Conservation (phyloP, 2,329 filamentous ascomycete species). For the Conoideocrella luteorostrata region DNA sequence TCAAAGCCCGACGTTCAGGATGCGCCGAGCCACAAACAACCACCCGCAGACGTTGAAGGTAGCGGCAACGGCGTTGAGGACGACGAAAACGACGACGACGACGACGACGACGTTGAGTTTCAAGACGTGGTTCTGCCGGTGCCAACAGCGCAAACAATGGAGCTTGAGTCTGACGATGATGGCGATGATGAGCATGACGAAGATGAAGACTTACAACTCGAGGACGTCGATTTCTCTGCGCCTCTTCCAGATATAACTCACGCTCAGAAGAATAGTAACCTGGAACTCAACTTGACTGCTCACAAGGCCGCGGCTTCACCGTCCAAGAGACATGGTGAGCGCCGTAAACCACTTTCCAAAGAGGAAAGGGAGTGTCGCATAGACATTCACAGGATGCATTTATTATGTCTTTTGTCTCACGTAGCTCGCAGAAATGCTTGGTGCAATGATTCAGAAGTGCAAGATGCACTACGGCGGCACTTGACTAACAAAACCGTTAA, state of each 20-base stretch:
- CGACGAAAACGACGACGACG: conserved; percentile 19
- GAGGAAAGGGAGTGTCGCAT: conserved; percentile 53
- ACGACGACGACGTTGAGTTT: conserved; percentile 41
- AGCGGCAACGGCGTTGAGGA: conserved; percentile 15
- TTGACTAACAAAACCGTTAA: conserved; percentile 59
- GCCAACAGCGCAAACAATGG: conserved; percentile 45
- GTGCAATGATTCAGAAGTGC: conserved; percentile 73
- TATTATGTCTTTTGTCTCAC: conserved; percentile 78
- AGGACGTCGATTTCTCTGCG: conserved; percentile 40
- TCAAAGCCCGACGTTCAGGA: neutral
- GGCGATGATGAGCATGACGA: conserved; percentile 34
- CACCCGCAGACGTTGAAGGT: neutral
- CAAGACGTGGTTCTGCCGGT: conserved; percentile 43
- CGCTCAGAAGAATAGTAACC: conserved; percentile 24
- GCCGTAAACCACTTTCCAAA: conserved; percentile 47
- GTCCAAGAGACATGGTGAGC: conserved; percentile 26
- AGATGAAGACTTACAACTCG: conserved; percentile 37
- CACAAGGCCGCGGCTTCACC: conserved; percentile 30
- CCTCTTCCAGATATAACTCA: conserved; percentile 17
- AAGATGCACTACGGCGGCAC: conserved; percentile 58
- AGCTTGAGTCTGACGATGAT: conserved; percentile 41
- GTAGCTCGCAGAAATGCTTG: conserved; percentile 73
- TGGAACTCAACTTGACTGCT: conserved; percentile 48
- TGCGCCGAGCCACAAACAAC: too few relatives aligned
- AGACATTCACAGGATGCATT: conserved; percentile 78